Evolutionary conservation across 1,284 basidiomycete species (phyloP).

Genomic region (Schizophyllum amplum): DNA sequence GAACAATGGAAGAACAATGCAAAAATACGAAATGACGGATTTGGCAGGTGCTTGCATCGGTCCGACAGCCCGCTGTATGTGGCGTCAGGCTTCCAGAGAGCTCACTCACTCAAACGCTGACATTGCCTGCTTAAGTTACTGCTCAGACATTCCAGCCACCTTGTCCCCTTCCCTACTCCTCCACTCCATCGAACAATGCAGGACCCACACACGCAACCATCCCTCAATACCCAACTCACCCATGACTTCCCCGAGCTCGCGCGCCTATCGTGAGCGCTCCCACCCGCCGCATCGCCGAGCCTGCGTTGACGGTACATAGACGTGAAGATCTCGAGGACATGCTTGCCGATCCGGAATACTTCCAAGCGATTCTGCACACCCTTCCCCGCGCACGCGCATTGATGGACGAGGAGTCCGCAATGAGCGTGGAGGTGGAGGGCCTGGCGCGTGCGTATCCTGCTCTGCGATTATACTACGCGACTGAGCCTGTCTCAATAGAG

Average conservation of each 20-base stretch:
- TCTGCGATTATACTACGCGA: not conserved
- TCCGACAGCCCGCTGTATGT: not conserved
- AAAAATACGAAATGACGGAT: not conserved
- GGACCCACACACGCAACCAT: not conserved
- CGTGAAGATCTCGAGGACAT: conserved; percentile 86
- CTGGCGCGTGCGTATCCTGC: conserved; percentile 55
- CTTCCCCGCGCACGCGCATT: conserved; percentile 65
- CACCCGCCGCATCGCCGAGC: conserved; percentile 3
- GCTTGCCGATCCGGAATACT: conserved; percentile 72
- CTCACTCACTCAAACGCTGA: too few species aligned
- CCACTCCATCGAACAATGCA: not conserved
- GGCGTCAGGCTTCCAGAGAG: not conserved
- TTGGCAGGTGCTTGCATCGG: not conserved
- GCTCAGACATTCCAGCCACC: not conserved
- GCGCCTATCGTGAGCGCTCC: conserved; percentile 50
- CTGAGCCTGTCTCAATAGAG: conserved; percentile 31
- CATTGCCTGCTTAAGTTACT: too few species aligned
- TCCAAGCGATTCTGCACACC: conserved; percentile 81
- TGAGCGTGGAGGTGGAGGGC: conserved; percentile 76
- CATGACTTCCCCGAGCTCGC: conserved; percentile 65
- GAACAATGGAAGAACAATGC: not conserved
- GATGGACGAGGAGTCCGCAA: conserved; percentile 66
- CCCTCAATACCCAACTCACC: conserved; percentile 35
- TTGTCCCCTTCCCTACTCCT: not conserved
- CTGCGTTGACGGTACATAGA: conserved; percentile 28